Base-by-base conservation (phyloP, 352 stramenopile species). In the Pythium utonaiense region DNA sequence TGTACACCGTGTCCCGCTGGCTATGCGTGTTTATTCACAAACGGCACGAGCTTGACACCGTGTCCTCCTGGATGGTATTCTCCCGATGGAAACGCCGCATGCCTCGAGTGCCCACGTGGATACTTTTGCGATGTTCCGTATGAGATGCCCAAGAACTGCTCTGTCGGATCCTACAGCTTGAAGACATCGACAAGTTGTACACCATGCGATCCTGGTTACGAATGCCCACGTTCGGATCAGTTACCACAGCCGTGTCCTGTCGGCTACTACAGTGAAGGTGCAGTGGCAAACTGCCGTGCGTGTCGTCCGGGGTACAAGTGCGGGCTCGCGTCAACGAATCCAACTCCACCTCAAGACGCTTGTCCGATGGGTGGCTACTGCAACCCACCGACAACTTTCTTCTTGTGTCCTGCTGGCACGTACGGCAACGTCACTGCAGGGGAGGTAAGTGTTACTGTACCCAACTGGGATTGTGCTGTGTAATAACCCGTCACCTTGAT, bases 311-410 rank as follows among this genome's bases (percentile, higher is more conserved):
- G 86, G 17, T 95, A 92, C 69, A 90, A 86, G 53, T 95, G 86
- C 55, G 71, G 79, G 4, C 73, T 91, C 27, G 91, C 85, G 10
- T 93, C 89, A 1, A 91, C 72, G 24, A 80, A 60, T 19, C 77
- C 92, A 28, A 94, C 88, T n/a, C 89, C 91, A 30, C 72, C 70
- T 13, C 62, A 86, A 47, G 88, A 89, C 45, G 87, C 88, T n/a
- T 98, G 89, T 52, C 83, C 84, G 0, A 89, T 95, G 66, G 90
- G 89, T 3, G 86, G 84, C 7, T 97, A 96, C 48, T 96, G 89
- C 62, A 95, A 95, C 56, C 87, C 88, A 19, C 57, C 90, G 1
- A 90, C 75, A 7, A 95, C 77, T 0, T 92, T 93, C 45, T 93
- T 92, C 54, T 61, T 83, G 45, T 98, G 91, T 62, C 91, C 91